phyloP scores from a whole-genome alignment of 2,329 filamentous ascomycete species.

The Xenosphaeropsis pyriputrescens region DNA sequence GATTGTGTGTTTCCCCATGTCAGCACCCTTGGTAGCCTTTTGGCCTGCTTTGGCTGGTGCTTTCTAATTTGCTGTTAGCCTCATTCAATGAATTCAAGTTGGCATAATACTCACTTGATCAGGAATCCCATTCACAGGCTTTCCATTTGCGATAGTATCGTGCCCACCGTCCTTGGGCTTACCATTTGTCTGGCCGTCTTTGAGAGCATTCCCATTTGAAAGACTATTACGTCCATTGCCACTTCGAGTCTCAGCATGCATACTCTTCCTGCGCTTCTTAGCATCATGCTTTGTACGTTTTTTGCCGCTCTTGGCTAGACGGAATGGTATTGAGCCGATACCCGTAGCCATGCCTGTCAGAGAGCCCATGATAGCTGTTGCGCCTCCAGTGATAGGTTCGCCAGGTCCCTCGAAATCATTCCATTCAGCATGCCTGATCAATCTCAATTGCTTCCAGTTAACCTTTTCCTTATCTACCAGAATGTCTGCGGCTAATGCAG shows the following conservation, averaged over 20 bases:
- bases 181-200: background rate
- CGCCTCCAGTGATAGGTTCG: slow-evolving; percentile 54
- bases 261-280: slow-evolving; percentile 25
- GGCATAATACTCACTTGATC: no score
- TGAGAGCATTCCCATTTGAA: slow-evolving; percentile 1
- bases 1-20: background rate
- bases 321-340: slow-evolving; percentile 46
- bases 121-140: background rate
- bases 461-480: slow-evolving; percentile 45
- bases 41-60: background rate
- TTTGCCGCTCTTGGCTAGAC: slow-evolving; percentile 40
- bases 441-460: slow-evolving; percentile 45
- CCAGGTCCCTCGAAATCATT: slow-evolving; percentile 66
- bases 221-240: slow-evolving; percentile 3
- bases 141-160: no score
- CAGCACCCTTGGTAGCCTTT: background rate
- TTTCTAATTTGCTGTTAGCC: background rate
- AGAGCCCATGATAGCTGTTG: slow-evolving; percentile 44
- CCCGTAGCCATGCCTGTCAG: slow-evolving; percentile 45
- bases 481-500: slow-evolving; percentile 49
- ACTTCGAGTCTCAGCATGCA: slow-evolving; percentile 9
- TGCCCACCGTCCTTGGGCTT: background rate
- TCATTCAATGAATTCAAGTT: no score
- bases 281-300: slow-evolving; percentile 35
- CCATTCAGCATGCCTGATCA: slow-evolving; percentile 57